A percentile compares a stretch with the other conserved stretches of the same genome.
phyloP scores from a whole-genome alignment of 1,139 yeast species.

The Suhomyces chickasaworum region DNA sequence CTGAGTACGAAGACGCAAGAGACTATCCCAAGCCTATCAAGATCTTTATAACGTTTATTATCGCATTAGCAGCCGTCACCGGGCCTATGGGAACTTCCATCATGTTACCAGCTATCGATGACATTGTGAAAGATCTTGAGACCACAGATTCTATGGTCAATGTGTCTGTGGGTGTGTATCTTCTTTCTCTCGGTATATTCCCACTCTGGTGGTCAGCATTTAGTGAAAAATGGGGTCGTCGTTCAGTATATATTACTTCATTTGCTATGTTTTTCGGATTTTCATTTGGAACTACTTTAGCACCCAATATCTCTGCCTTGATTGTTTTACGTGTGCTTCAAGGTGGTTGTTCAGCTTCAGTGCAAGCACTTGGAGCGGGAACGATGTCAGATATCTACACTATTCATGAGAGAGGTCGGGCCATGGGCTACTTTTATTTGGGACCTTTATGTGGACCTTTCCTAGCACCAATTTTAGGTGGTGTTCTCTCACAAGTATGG shows the following conservation, averaged over 20 bases:
- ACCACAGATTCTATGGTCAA: conserved; percentile 66
- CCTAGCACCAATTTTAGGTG: conserved; percentile 79
- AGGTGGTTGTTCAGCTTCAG: conserved; percentile 85
- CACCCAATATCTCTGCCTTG: conserved; percentile 61
- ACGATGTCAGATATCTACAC: conserved; percentile 75
- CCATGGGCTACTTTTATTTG: conserved; percentile 78
- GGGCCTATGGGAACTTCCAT: conserved; percentile 96
- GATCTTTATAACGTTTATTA: conserved; percentile 56
- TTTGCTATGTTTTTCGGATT: conserved; percentile 65
- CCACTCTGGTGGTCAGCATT: conserved; percentile 91
- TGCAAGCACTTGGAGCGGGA: conserved; percentile 90
- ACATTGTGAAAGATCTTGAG: conserved; percentile 54
- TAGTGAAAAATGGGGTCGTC: conserved; percentile 73
- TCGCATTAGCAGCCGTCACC: conserved; percentile 73
- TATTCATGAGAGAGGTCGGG: conserved; percentile 71
- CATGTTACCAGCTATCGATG: conserved; percentile 74
- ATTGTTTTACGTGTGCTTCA: conserved; percentile 69
- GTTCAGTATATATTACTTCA: conserved; percentile 70
- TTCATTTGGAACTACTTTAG: conserved; percentile 69
- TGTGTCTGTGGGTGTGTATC: conserved; percentile 77
- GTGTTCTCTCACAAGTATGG: conserved; percentile 69
- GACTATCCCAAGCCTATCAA: conserved; percentile 56
- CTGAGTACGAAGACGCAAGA: conserved; percentile 75
- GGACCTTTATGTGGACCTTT: conserved; percentile 86
- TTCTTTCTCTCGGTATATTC: conserved; percentile 72